phyloP scores from a whole-genome alignment of 1,284 basidiomycete genomes.

The Cystobasidium pallidum region DNA sequence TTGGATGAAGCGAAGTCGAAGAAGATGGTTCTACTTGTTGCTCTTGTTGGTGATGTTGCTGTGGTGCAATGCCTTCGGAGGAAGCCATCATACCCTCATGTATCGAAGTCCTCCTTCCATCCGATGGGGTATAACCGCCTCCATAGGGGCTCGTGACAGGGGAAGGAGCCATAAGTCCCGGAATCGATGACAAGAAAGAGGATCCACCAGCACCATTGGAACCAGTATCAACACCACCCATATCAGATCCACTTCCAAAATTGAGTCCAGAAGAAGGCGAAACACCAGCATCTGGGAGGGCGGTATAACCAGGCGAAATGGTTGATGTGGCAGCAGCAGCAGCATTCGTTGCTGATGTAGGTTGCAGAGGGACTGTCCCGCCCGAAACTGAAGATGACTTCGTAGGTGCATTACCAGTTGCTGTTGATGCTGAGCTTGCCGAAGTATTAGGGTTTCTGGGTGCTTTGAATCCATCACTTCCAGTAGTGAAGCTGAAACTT shows the following conservation, averaged over 20 bases:
- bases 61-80: background rate
- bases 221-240: conserved; percentile 2
- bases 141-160: conserved; percentile 4
- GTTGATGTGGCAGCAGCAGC: background rate
- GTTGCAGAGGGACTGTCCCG: background rate
- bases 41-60: conserved; percentile 10
- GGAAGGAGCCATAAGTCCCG: conserved; percentile 18
- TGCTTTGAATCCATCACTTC: conserved; percentile 19
- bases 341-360: background rate
- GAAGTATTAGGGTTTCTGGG: conserved; percentile 18
- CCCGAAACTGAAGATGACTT: background rate
- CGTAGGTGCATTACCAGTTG: background rate
- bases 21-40: conserved; percentile 3
- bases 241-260: background rate
- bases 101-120: conserved; percentile 16
- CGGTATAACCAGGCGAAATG: conserved; percentile 2
- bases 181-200: conserved; percentile 26
- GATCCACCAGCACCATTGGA: background rate
- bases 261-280: conserved; percentile 22
- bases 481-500: background rate
- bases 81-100: background rate
- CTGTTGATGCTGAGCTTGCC: background rate
- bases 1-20: background rate
- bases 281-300: conserved; percentile 25
- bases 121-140: background rate